Evolutionary conservation across 176 grass and related monocot species (phyloP), one percentile per base, ranked within the genome.

Genomic region (Paspalum vaginatum): DNA sequence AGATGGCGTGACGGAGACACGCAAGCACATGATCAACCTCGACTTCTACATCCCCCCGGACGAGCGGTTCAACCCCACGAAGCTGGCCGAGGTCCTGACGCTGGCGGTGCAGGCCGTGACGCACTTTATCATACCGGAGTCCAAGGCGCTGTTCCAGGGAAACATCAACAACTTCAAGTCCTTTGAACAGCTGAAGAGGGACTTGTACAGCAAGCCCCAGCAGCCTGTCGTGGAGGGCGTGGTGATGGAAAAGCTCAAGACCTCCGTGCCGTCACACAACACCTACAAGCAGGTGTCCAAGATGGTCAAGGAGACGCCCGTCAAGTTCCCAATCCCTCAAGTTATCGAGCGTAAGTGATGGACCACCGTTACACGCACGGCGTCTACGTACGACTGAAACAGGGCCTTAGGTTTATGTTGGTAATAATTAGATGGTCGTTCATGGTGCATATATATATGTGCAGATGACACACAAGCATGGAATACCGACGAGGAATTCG

Each of bases 21-120:
- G 92, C 4, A 85, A 81, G 75, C 82, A 88, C 74, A 1, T 91
- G 75, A 89, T 98, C 61, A 93, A 98, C 72, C 79, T 98, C 2
- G 86, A 98, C 86, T 93, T 87, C 81, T 98, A 99, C 55, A 89
- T 99, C 38, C 92, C 96, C 11, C 92, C 92, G 2, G 96, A 99
- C 40, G 96, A 99, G 72, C 84, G 92, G 41, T 99, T 99, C 78
- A 99, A 85, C 88, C 88, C 92, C 0, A 52, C 80, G 1, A 99
- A 99, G 84, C 75, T 99, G 8, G 79, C 84, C 0, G 96, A 93
- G 86, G 91, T 91, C 67, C 89, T 99, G 20, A 82, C 76, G 25
- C 76, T 81, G 40, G 81, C 82, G 2, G 71, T 95, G 72, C 92
- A 91, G 75, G 96, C 92, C 17, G 75, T 98, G 32, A 76, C 94